Percentiles rank a stretch among this genome's conserved stretches.
Conservation (phyloP, 768 basidiomycete species). For the Lyophyllum decastes region DNA sequence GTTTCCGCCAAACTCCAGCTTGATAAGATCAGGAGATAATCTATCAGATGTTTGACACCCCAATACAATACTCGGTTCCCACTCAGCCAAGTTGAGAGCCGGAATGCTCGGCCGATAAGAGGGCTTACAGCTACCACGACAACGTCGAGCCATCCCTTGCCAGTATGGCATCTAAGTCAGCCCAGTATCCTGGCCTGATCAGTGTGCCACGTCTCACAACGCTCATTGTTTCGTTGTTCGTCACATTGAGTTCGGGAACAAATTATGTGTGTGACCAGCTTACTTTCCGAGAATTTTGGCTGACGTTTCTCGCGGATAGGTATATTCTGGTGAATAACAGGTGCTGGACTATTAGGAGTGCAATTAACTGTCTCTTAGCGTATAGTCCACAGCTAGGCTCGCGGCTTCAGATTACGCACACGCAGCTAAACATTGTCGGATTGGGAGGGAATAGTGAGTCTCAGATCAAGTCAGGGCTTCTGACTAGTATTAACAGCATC, state of each 20-base stretch:
- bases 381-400: constrained; percentile 87
- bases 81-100: too few relatives aligned
- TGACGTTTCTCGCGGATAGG: constrained; percentile 24
- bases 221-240: constrained; percentile 57
- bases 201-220: constrained; percentile 45
- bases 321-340: constrained; percentile 40
- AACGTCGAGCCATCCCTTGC: neutral
- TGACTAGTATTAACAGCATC: neutral
- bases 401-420: constrained; percentile 75
- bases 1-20: too few relatives aligned
- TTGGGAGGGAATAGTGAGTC: constrained; percentile 70
- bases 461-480: neutral
- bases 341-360: neutral
- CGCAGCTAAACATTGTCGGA: constrained; percentile 79
- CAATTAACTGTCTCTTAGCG: constrained; percentile 40
- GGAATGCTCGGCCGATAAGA: neutral
- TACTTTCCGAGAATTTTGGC: neutral
- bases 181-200: constrained; percentile 29
- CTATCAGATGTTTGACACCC: too few relatives aligned
- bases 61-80: too few relatives aligned
- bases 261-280: constrained; percentile 60
- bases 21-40: too few relatives aligned
- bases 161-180: constrained; percentile 7
- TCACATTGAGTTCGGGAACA: constrained; percentile 66
- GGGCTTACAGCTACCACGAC: neutral